Percentiles rank a stretch among this genome's conserved stretches.
phyloP scores from a whole-genome alignment of 2,329 filamentous ascomycete species.

The Aureobasidium mangrovei region DNA sequence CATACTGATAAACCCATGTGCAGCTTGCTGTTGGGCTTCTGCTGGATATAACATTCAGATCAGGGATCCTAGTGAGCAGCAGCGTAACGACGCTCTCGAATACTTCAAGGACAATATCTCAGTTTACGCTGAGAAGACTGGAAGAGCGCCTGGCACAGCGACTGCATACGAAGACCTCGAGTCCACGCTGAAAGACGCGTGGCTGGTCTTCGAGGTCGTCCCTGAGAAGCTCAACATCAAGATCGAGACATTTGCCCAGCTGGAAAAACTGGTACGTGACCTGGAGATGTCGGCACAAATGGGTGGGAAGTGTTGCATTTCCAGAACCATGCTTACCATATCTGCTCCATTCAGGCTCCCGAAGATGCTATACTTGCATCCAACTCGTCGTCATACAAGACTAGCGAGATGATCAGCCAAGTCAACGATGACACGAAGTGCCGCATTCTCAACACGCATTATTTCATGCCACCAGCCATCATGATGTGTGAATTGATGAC shows the following conservation, averaged over 20 bases:
- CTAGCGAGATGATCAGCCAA: constrained; percentile 39
- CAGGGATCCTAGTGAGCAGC: constrained; percentile 34
- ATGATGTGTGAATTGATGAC: constrained; percentile 47
- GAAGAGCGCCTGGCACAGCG: constrained; percentile 21
- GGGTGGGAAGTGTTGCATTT: constrained; percentile 27
- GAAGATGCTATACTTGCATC: constrained; percentile 42
- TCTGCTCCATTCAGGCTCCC: constrained; percentile 25
- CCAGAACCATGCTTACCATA: no score
- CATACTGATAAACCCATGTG: neutral
- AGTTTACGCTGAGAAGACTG: constrained; percentile 10
- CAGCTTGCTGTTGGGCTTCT: constrained; percentile 28
- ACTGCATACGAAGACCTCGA: constrained; percentile 30
- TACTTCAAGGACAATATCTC: constrained; percentile 34
- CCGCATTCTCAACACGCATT: constrained; percentile 45
- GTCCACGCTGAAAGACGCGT: constrained; percentile 37
- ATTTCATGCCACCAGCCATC: constrained; percentile 39
- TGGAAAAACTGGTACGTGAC: constrained; percentile 36
- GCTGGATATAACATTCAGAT: constrained; percentile 38
- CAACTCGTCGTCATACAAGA: constrained; percentile 47
- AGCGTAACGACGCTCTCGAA: constrained; percentile 30
- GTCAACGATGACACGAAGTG: constrained; percentile 31
- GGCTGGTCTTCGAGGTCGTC: constrained; percentile 46
- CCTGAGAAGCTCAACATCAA: constrained; percentile 45
- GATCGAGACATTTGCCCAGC: constrained; percentile 37
- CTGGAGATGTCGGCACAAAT: constrained; percentile 41